A percentile compares a stretch with the other conserved stretches of the same genome.
These are phyloP conservation scores for Colletotrichum sp. DNA, from an alignment of 2,329 filamentous ascomycete genomes.

Conservation along the genomic window DNA sequence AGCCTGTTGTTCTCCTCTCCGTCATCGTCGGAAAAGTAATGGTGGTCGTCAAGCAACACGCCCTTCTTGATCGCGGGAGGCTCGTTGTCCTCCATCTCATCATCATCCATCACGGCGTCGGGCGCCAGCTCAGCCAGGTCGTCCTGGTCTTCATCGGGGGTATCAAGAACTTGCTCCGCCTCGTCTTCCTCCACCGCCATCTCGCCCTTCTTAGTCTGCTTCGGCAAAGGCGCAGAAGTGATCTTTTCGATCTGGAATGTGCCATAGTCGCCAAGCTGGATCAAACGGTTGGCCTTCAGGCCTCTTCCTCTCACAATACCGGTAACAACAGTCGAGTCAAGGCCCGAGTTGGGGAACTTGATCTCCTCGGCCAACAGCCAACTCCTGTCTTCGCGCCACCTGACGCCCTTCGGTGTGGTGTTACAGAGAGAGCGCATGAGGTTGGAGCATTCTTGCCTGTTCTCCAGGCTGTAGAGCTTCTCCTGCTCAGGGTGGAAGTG, in stretches of 20 bases:
- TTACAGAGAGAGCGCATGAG: constrained; percentile 90
- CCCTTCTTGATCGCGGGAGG: constrained; percentile 71
- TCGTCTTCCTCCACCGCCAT: constrained; percentile 71
- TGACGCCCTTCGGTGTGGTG: constrained; percentile 89
- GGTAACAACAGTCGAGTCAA: constrained; percentile 74
- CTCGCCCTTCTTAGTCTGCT: constrained; percentile 62
- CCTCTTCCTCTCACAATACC: constrained; percentile 86
- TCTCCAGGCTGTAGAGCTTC: constrained; percentile 88
- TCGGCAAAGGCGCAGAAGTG: constrained; percentile 72
- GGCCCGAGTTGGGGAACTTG: constrained; percentile 67
- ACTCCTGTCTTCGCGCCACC: constrained; percentile 93
- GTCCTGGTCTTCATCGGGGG: constrained; percentile 80
- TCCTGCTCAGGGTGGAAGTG: constrained; percentile 95
- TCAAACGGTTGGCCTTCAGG: constrained; percentile 86
- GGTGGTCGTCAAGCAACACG: constrained; percentile 93
- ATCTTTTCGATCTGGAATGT: constrained; percentile 93
- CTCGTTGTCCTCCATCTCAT: constrained; percentile 44
- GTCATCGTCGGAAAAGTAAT: constrained; percentile 95
- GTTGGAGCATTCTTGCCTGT: constrained; percentile 88
- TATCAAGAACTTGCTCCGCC: constrained; percentile 66
- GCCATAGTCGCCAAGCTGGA: constrained; percentile 94
- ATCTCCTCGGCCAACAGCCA: constrained; percentile 94
- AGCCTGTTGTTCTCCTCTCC: constrained; percentile 59
- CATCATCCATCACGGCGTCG: constrained; percentile 72
- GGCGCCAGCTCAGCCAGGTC: constrained; percentile 84